Evolutionary conservation across 2,329 filamentous ascomycete genomes (phyloP), one percentile per base, ranked within the genome.

Genomic region (Phoma sp.): DNA sequence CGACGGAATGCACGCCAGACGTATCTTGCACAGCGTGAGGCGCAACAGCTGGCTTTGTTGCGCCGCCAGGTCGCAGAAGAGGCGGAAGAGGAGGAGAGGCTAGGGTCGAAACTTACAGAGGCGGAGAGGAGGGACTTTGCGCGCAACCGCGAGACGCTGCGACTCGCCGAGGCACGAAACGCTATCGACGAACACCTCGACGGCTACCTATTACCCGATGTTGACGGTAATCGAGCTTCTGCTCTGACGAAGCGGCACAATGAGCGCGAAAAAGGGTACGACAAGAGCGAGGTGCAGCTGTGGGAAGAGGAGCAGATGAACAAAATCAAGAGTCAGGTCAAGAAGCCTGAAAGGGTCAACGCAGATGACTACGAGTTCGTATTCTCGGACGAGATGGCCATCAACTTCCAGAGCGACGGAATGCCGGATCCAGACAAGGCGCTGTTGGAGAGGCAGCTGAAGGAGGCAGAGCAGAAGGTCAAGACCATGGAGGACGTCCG

Each of bases 1-100:
- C 84, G 95, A 37, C 82, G 95, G 68, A 85, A 91, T 29, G 96
- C 93, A 3, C 86, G 95, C 57, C 93, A 97, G 70, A 89, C 95
- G 62, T 99, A 99, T 70, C 81, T 99, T 27, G 91, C 92, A 75
- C 98, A 99, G 79, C 85, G 95, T 59, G 93, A 97, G 72, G 81
- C 89, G 0, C 91, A 98, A 74, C 86, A 91, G 56, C 77, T 99
- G 13, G 90, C 90, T 0, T 78, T 99, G n/a, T 77, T 99, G 44
- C 86, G 93, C 29, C 91, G 90, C 67, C 93, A 98, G 69, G 95
- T 99, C 2, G 86, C 86, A 0, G 93, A 98, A 64, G 95, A 99
- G 73, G 87, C 87, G 1, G 86, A 79, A 44, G 80, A 88, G 22
- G 93, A 97, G 71, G 75, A 96, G 47, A 83, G 86, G 41, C 36